Base-by-base conservation (phyloP, 768 basidiomycete species). In the Trametes meyenii region DNA sequence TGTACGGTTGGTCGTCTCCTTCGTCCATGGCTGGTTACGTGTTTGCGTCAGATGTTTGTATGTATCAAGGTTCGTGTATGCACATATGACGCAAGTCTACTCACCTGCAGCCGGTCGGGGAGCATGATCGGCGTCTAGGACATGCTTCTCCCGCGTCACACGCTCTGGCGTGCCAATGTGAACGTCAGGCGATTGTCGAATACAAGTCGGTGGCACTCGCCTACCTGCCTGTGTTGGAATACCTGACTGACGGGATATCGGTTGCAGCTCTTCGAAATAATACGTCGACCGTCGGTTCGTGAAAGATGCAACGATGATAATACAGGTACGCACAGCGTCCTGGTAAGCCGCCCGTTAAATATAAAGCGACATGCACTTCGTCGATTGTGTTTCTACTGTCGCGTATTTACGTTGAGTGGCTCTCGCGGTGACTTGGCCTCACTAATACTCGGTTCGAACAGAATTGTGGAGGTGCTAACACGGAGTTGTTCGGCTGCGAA, bases 1-100 rank as follows among this genome's bases (percentile, higher is more conserved):
- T 70, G 69, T 72, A 68, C 71, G 70, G 71, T 70, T 64, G 70
- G 71, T 72, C 67, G 50, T 65, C 56, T 64, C 63, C 65, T 63
- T 50, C 46, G 46, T 26, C 36, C 17, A 14, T 29, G 33, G 45
- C 39, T 49, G n/a, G 26, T 16, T 35, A 26, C 23, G 35, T 58
- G 52, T 62, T 26, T 19, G 24, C 44, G 23, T 40, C 46, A 17
- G 52, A 55, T 48, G 56, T 62, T 58, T 62, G 44, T 58, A 64
- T 50, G 58, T 50, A 40, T n/a, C 23, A 64, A 64, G 62, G 62
- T 64, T 45, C 17, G 62, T 64, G 57, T 62, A 58, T 58, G 57
- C 24, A 63, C 55, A 40, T 29, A 8, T 59, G 51, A 40, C 26
- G 44, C 39, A 40, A 40, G 38, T 44, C 17, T 58, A 58, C 57